Evolutionary conservation across 2,329 filamentous ascomycete species (phyloP).

Genomic region (Clarireedia hainanense): DNA sequence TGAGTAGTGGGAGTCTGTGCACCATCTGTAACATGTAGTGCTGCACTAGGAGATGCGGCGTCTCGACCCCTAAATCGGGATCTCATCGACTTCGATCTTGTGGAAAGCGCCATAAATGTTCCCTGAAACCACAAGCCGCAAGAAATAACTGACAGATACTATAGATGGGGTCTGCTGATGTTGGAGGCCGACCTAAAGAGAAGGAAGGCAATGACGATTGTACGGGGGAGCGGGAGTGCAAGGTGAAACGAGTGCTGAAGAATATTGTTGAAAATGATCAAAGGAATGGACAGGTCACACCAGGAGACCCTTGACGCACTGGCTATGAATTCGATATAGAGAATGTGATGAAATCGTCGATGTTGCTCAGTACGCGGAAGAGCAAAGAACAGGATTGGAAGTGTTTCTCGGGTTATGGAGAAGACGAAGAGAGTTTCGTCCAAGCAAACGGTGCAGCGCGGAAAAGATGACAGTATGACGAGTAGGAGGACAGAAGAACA

Average conservation of each 20-base stretch:
- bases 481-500: slow-evolving; percentile 16
- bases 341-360: not conserved
- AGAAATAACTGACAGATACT: not conserved
- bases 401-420: too few relatives aligned
- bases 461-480: slow-evolving; percentile 13
- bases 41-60: slow-evolving; percentile 20
- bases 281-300: slow-evolving; percentile 28
- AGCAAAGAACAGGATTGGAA: not conserved
- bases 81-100: slow-evolving; percentile 17
- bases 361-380: not conserved
- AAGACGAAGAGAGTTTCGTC: too few relatives aligned
- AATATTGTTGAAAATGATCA: not conserved
- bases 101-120: slow-evolving; percentile 16
- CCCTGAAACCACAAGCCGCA: not conserved
- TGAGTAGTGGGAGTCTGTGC: slow-evolving; percentile 20
- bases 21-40: slow-evolving; percentile 26
- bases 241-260: slow-evolving; percentile 15
- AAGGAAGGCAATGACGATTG: not conserved
- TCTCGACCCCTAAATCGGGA: slow-evolving; percentile 22
- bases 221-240: not conserved
- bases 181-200: slow-evolving; percentile 14
- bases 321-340: slow-evolving; percentile 7
- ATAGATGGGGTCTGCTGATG: not conserved
- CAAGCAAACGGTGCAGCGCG: not conserved
- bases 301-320: slow-evolving; percentile 23